A percentile compares a stretch with the other conserved stretches of the same genome.
Evolutionary conservation across 1,284 basidiomycete genomes (phyloP).

Genomic region (Filobasidium uniguttulatum): DNA sequence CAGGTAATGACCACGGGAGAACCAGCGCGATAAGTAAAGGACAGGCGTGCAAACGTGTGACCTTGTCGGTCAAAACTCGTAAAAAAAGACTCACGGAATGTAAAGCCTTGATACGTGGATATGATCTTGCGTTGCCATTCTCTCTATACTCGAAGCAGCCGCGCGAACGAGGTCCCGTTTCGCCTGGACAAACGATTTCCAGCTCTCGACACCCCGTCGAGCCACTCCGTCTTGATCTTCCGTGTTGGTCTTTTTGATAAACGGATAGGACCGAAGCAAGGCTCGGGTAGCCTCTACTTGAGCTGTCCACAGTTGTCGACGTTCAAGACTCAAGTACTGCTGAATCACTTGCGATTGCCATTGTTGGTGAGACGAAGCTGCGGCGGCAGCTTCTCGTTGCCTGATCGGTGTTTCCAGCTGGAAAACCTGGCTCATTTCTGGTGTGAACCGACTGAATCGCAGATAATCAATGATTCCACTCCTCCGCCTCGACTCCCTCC

Average conservation of each 20-base stretch:
- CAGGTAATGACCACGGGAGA: background rate
- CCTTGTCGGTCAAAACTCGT: background rate
- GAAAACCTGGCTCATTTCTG: background rate
- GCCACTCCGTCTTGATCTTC: background rate
- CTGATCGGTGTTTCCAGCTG: background rate
- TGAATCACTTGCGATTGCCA: background rate
- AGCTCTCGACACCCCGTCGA: background rate
- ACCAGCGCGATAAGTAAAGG: background rate
- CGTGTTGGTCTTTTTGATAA: background rate
- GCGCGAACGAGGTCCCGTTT: background rate
- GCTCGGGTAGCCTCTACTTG: background rate
- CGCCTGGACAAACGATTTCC: background rate
- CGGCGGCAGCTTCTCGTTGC: no score
- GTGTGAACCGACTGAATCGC: background rate
- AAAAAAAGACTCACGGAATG: background rate
- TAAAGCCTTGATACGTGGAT: background rate
- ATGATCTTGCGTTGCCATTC: background rate
- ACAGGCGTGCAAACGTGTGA: background rate
- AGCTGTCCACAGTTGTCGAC: background rate
- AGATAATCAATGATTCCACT: slow-evolving; percentile 1
- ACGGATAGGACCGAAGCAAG: background rate
- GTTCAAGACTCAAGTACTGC: background rate
- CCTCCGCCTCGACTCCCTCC: background rate
- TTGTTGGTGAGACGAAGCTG: background rate
- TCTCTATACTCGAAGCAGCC: background rate